These are phyloP conservation scores for Letharia columbiana DNA, from an alignment of 495 filamentous ascomycete species.

Conservation along the genomic window DNA sequence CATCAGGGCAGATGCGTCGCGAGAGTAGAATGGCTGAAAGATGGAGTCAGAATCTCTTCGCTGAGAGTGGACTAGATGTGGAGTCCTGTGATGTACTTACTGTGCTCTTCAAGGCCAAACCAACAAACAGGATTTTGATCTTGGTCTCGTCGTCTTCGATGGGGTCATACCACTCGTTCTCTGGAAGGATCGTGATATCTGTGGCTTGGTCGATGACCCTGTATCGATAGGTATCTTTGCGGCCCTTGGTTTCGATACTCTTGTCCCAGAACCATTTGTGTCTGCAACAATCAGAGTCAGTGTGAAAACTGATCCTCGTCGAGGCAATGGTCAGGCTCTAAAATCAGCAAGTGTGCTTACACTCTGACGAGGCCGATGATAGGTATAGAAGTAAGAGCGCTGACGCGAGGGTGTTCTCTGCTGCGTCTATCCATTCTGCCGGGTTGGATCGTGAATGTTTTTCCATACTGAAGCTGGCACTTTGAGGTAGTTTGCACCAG, in stretches of 20 bases:
- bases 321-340: not conserved
- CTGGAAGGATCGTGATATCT: not conserved
- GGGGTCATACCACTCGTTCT: not conserved
- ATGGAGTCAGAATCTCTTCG: not conserved
- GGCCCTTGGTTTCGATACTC: not conserved
- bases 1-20: not conserved
- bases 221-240: not conserved
- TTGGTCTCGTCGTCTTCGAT: not conserved
- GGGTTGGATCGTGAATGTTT: not conserved
- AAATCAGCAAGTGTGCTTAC: not conserved
- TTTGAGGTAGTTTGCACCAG: not conserved
- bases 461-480: conserved; percentile 2
- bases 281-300: not conserved
- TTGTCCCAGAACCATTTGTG: not conserved
- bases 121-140: not conserved
- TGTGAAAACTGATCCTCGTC: not conserved
- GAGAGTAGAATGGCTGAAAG: not conserved
- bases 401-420: not conserved
- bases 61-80: not conserved
- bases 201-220: not conserved
- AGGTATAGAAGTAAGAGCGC: not conserved
- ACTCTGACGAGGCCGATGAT: not conserved
- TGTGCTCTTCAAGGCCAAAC: not conserved
- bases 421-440: not conserved
- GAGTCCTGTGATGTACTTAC: not conserved